Evolutionary conservation across 2,329 filamentous ascomycete genomes (phyloP), one percentile per base, ranked within the genome.

Genomic region (Ophiostoma triangulosporum): DNA sequence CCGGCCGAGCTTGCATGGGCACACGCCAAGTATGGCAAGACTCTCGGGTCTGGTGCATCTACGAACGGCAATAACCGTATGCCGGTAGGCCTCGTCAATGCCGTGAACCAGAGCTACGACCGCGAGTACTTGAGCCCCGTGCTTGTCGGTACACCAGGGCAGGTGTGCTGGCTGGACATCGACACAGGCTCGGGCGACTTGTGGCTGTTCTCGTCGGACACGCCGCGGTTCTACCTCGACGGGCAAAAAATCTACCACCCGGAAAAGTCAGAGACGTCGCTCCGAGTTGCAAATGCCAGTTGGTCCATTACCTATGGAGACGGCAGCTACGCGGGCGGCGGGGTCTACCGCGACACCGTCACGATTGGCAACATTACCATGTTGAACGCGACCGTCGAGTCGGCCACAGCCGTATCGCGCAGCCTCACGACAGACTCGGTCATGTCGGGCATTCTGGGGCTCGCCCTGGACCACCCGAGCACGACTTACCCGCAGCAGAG

Each of bases 111-210:
- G 46, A 59, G 33, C 11, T 61, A 70, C 48, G 80, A 84, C 58
- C 67, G 69, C 3, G 73, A 81, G 62, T 84, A 81, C 54, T 67
- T 82, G 29, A 73, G 76, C 54, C 78, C 81, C 0, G 77, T 88
- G 48, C 73, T 70, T 2, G 70, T 88, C 57, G 86, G 84, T 45
- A 75, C 62, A 1, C 73, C 73, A 6, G 59, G 64, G 6, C 79
- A 83, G 60, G 76, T 69, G 3, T 64, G 87, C 57, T 75, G 80
- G 56, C 64, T 89, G 56, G 83, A 87, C 63, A 76, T 89, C 56
- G 86, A 89, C 59, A 89, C 85, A 14, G 76, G 75, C 11, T 79
- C 76, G 7, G 68, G 72, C 9, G 76, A 79, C 55, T 65, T 76
- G 83, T 78, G 76, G 76, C 68, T 77, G 17, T 74, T 76, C 62